Base-by-base conservation (phyloP, 305 asterid species). In the Fraxinus greggii region DNA sequence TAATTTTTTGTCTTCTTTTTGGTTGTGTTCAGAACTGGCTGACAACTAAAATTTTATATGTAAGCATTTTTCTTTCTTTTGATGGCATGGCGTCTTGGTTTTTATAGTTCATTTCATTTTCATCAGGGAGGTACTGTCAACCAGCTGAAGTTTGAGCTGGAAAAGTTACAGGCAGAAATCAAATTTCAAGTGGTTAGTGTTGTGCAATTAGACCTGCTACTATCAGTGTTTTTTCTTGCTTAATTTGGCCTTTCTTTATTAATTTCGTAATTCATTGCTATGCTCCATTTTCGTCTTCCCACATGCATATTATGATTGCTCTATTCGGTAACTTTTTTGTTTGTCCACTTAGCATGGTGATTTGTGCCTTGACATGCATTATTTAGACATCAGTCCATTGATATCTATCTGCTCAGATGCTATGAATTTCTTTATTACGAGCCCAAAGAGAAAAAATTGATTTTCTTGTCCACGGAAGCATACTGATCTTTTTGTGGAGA, bases 71-170 rank as follows among this genome's bases (percentile, higher is more conserved):
- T 32, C 45, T 32, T 31, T 29, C 76, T 70, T 17, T 70, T 32
- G 26, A 32, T 70, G 76, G 23, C 26, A 17, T 6, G 12, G 12
- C 5, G 2, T 17, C 42, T 70, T 29, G 36, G 19, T 28, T 70
- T 32, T 72, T 24, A 38, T 70, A 36, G 26, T 81, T 48, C 79
- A 33, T 86, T 61, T 75, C 77, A 36, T 70, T 82, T 84, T 76
- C 78, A 76, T 63, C 90, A 94, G 99, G 98, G 98, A 80, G 75
- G 95, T 86, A 85, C 88, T 81, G 96, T 94, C 86, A 90, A 85
- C 89, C 98, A 97, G 87, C 87, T 97, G 82, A 93, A 91, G 86
- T 86, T 84, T 83, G 96, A 93, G 79, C 81, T 97, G 94, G 98
- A 91, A 87, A 87, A 32, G 84, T 80, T 97, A 83, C 98, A 92